Evolutionary conservation across 2,329 filamentous ascomycete genomes (phyloP), one percentile per base, ranked within the genome.

Genomic region (Cryphonectria radicalis): DNA sequence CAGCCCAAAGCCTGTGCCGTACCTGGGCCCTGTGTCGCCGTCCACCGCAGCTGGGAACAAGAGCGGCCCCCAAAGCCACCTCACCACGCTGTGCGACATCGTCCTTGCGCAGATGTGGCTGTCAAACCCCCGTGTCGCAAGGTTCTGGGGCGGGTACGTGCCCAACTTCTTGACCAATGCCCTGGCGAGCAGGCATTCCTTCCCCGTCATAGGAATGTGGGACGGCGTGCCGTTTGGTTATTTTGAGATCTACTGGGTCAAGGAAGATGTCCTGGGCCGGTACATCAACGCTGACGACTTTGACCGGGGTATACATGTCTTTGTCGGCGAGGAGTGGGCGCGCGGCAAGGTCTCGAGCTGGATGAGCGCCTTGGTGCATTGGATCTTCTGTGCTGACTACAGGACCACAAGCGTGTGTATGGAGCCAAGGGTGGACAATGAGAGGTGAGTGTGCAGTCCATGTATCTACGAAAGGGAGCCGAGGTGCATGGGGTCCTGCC

Each of bases 201-300:
- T 98, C 80, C 96, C 96, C 0, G 94, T 91, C 0, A 95, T 98
- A 73, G 96, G 93, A 0, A 91, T 94, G 79, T 99, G 95, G 93
- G 94, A 98, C 76, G 95, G 94, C 14, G 92, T 95, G 72, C 95
- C 95, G 0, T 99, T 98, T 82, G 96, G 94, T 0, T 99, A 97
- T 79, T 98, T 99, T 79, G 96, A 99, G 83, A 88, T 99, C 46
- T 99, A 99, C 82, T 99, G 96, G 95, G 94, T 96, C 4, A 97
- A 97, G 77, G 96, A 99, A 79, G 96, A 98, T 77, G 83, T 85
- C 0, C 80, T 99, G 0, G 94, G 93, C 0, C 87, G 86, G 64
- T 86, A 93, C 74, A 81, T 97, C 4, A 86, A 88, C 4, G 89
- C 90, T 0, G 89, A 88, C 10, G 93, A 97, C 76, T 98, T 92